A percentile compares a stretch with the other conserved stretches of the same genome.
Evolutionary conservation across 306 rosid genomes (phyloP).

Genomic region (Dalbergia cochinchinensis): DNA sequence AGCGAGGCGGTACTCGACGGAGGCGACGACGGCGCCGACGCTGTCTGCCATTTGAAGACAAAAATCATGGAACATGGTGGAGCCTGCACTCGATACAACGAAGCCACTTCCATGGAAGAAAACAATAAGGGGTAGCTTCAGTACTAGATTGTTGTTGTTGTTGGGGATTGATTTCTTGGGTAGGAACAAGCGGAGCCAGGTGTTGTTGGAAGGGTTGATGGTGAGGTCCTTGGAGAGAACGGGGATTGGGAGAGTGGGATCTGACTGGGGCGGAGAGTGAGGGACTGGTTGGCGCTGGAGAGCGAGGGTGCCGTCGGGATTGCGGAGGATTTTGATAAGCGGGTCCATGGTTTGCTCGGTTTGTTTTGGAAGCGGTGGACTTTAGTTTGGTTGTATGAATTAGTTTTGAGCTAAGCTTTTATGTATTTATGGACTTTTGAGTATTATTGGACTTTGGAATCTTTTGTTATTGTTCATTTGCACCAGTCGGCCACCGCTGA

Average conservation of each 20-base stretch:
- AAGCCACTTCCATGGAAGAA: slow-evolving; percentile 66
- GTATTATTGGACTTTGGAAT: too few species aligned
- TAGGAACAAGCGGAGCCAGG: slow-evolving; percentile 53
- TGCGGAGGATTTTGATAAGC: slow-evolving; percentile 26
- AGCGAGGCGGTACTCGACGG: slow-evolving; percentile 62
- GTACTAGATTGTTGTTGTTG: background rate
- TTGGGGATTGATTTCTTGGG: slow-evolving; percentile 38
- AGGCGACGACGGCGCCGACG: slow-evolving; percentile 42
- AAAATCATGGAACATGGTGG: slow-evolving; percentile 44
- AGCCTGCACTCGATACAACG: slow-evolving; percentile 20
- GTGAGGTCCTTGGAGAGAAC: slow-evolving; percentile 57
- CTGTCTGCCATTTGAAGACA: slow-evolving; percentile 38
- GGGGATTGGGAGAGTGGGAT: slow-evolving; percentile 20
- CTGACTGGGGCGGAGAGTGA: slow-evolving; percentile 24
- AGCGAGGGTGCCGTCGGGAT: slow-evolving; percentile 49
- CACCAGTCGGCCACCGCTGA: too few species aligned
- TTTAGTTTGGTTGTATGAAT: background rate
- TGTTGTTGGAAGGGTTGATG: slow-evolving; percentile 53
- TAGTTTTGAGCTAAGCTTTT: too few species aligned
- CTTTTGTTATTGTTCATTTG: too few species aligned
- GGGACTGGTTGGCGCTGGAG: slow-evolving; percentile 18
- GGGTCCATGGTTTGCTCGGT: background rate
- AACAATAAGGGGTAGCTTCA: slow-evolving; percentile 53
- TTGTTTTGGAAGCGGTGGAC: background rate
- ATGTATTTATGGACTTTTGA: too few species aligned